Evolutionary conservation across 305 asterid species (phyloP), one percentile per base, ranked within the genome.

Genomic region (Solanum hybrid): DNA sequence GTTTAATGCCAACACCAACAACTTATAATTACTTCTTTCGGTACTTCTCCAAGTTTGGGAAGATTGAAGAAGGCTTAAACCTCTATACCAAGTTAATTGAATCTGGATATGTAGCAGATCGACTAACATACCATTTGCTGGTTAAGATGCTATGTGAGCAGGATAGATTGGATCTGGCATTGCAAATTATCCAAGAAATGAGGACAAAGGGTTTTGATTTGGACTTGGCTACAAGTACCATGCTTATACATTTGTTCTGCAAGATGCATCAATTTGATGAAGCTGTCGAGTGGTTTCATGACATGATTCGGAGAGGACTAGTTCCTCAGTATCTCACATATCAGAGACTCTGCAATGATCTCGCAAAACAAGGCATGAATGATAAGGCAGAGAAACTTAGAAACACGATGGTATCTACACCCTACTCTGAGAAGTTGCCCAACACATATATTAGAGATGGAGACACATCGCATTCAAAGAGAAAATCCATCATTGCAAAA

Each of bases 281-380:
- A 92, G 98, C 98, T 89, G 90, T 94, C 89, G 83, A 77, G 27
- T 97, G 94, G 93, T 97, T 96, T 89, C 91, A 92, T 89, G 98
- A 95, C 91, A 94, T 97, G 96, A 91, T 96, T 82, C 95, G 96
- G 84, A 95, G 98, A 90, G 99, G 99, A 70, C 90, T 96, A 91
- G 95, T 94, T 87, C 99, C 99, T 86, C 99, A 95, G 90, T 93
- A 95, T 89, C 94, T 97, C 37, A 96, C 99, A 5, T 97, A 95
- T 89, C 92, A 89, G 93, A 95, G 91, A 89, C 90, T 96, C 91
- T 87, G 89, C 3, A 90, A 90, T 24, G 95, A 95, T 79, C 90
- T 96, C 27, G 93, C 93, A 91, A 94, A 92, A 88, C 94, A 91
- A 82, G 98, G 98, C 15, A 93, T 91, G 97, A 33, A 13, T 89